phyloP scores from a whole-genome alignment of 2,329 filamentous ascomycete species.

The Cyclaneusma minus region DNA sequence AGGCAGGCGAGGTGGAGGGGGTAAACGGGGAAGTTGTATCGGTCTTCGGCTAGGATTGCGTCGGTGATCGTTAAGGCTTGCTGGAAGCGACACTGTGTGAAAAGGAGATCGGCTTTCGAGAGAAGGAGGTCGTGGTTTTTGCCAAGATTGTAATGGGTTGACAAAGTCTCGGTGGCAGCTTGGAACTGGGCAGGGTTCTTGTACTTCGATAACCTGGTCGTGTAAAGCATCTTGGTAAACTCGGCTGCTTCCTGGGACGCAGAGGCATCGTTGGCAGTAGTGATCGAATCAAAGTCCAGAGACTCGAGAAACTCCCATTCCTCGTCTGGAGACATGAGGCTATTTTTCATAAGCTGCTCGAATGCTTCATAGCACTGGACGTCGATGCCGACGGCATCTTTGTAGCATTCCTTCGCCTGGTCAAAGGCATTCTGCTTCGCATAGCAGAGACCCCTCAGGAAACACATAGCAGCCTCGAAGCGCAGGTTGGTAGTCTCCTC shows the following conservation, averaged over 20 bases:
- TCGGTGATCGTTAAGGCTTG: constrained; percentile 76
- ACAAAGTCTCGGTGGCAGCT: constrained; percentile 75
- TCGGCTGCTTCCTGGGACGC: constrained; percentile 74
- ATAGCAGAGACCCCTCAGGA: constrained; percentile 82
- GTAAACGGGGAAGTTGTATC: constrained; percentile 79
- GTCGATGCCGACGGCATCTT: constrained; percentile 90
- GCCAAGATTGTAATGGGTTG: constrained; percentile 80
- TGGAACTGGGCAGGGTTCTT: constrained; percentile 72
- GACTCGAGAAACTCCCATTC: constrained; percentile 58
- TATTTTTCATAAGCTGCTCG: constrained; percentile 94
- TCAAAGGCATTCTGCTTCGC: constrained; percentile 97
- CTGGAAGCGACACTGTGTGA: constrained; percentile 86
- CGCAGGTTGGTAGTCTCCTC: constrained; percentile 64
- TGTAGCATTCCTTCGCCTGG: constrained; percentile 94
- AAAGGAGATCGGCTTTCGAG: constrained; percentile 77
- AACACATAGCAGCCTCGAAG: constrained; percentile 96
- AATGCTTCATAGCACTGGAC: constrained; percentile 98
- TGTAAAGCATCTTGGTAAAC: constrained; percentile 93
- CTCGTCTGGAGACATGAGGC: constrained; percentile 64
- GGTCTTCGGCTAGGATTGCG: constrained; percentile 65
- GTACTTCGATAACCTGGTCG: constrained; percentile 89
- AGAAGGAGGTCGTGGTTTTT: constrained; percentile 82
- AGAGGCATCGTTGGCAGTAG: constrained; percentile 45
- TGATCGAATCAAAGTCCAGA: constrained; percentile 76
- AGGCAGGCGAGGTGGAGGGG: constrained; percentile 85